Evolutionary conservation across 2,329 filamentous ascomycete species (phyloP), one percentile per base, ranked within the genome.

Genomic region (Plenodomus tracheiphilus): DNA sequence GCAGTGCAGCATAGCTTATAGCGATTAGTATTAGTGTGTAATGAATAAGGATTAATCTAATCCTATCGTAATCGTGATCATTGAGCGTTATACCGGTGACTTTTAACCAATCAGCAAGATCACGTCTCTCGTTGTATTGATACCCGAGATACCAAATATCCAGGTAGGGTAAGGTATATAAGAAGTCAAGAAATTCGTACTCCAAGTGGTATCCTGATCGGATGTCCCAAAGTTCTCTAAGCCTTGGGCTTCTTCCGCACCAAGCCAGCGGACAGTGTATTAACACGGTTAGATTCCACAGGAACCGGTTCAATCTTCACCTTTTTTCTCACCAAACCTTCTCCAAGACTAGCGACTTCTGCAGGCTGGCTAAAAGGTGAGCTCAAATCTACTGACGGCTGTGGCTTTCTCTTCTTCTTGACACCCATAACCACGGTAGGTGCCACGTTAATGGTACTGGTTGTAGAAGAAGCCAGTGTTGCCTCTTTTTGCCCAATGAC

Each of bases 201-300:
- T n/a, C n/a, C n/a, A n/a, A n/a, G n/a, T n/a, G n/a, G n/a, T n/a
- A n/a, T n/a, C n/a, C n/a, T n/a, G n/a, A n/a, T n/a, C n/a, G n/a
- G n/a, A n/a, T n/a, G n/a, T n/a, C n/a, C n/a, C n/a, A n/a, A n/a
- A n/a, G n/a, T 25, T 25, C 5, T 25, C 48, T 32, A 61, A 39
- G 30, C 35, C 48, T 69, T 73, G 2, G 66, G 62, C 49, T 72
- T 72, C 59, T 66, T 70, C 34, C 69, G 62, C 35, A 73, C 65
- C 46, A 72, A 41, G 1, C 62, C 64, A n/a, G 53, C 56, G 1
- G 56, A 51, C 3, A 72, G 57, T 6, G 60, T 66, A 13, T 69
- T 69, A 10, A 68, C 61, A 1, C 57, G 57, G 39, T 63, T 60
- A 21, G 54, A 41, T 39, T 43, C 43, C 9, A 41, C 35, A 17